These are phyloP conservation scores for Aspergillus intermedius DNA, from an alignment of 2,329 filamentous ascomycete species.

Conservation along the genomic window DNA sequence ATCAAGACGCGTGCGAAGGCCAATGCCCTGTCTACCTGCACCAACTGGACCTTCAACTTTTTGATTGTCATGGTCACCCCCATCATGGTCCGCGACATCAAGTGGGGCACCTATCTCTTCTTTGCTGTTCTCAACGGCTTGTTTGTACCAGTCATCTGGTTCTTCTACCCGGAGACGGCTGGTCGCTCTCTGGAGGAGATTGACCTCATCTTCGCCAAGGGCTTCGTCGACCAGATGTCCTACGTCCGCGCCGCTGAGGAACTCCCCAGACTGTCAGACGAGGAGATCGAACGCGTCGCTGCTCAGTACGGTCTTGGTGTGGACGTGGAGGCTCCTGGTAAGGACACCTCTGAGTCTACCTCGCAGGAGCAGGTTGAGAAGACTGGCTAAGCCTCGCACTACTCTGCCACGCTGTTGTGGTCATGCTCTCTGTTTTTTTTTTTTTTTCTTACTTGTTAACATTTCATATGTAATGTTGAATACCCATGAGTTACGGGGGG, in stretches of 20 bases:
- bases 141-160: constrained; percentile 23
- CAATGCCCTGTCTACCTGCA: constrained; percentile 44
- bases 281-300: neutral
- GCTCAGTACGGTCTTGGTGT: neutral
- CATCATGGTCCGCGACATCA: constrained; percentile 21
- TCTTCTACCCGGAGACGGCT: constrained; percentile 28
- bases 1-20: constrained; percentile 47
- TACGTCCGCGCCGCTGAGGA: neutral
- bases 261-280: neutral
- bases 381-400: too few species aligned
- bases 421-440: too few species aligned
- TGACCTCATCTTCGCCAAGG: constrained; percentile 8
- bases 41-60: constrained; percentile 49
- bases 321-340: neutral
- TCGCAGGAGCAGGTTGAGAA: neutral
- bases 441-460: too few species aligned
- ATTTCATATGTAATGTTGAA: too few species aligned
- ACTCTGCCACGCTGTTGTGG: too few species aligned
- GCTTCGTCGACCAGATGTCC: neutral
- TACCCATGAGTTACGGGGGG: too few species aligned
- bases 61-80: constrained; percentile 28
- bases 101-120: constrained; percentile 28
- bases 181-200: constrained; percentile 25
- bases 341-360: neutral
- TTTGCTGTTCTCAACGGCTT: constrained; percentile 20